These are phyloP conservation scores for Alternaria sp. DNA, from an alignment of 2,329 filamentous ascomycete genomes.

Conservation along the genomic window DNA sequence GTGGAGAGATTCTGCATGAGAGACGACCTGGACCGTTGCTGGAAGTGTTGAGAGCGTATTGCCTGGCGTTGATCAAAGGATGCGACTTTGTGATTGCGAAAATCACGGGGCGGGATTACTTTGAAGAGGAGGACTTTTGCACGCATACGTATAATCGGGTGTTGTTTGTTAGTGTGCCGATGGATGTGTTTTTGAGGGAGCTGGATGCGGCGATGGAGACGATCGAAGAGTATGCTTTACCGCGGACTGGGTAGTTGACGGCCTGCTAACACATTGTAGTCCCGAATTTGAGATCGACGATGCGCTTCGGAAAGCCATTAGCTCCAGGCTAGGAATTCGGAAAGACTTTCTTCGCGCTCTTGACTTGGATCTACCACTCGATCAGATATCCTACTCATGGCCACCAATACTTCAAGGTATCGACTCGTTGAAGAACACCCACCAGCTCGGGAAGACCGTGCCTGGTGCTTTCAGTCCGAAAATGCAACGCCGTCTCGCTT, in stretches of 20 bases:
- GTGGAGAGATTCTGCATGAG: constrained; percentile 25
- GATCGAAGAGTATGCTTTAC: constrained; percentile 38
- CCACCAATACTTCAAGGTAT: constrained; percentile 52
- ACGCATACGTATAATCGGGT: constrained; percentile 86
- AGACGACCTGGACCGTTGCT: constrained; percentile 35
- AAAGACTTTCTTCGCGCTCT: constrained; percentile 65
- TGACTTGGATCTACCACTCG: constrained; percentile 46
- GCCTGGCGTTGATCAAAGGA: constrained; percentile 80
- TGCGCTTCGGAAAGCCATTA: constrained; percentile 62
- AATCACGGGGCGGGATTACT: constrained; percentile 84
- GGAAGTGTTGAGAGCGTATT: constrained; percentile 80
- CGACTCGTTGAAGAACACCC: constrained; percentile 64
- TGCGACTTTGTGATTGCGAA: constrained; percentile 79
- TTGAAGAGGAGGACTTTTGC: constrained; percentile 98
- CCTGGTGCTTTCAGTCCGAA: constrained; percentile 87
- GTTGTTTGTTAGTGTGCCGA: constrained; percentile 63
- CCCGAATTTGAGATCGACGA: constrained; percentile 39
- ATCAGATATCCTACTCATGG: constrained; percentile 43
- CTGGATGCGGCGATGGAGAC: constrained; percentile 40
- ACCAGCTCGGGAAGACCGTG: constrained; percentile 68
- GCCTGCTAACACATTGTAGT: constrained; percentile 25
- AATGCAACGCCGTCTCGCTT: constrained; percentile 88
- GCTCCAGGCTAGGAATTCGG: constrained; percentile 70
- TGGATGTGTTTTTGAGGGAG: constrained; percentile 44
- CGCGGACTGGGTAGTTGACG: neutral